Base-by-base conservation (phyloP, 2,329 filamentous ascomycete species). In the Fusarium staphyleae region DNA sequence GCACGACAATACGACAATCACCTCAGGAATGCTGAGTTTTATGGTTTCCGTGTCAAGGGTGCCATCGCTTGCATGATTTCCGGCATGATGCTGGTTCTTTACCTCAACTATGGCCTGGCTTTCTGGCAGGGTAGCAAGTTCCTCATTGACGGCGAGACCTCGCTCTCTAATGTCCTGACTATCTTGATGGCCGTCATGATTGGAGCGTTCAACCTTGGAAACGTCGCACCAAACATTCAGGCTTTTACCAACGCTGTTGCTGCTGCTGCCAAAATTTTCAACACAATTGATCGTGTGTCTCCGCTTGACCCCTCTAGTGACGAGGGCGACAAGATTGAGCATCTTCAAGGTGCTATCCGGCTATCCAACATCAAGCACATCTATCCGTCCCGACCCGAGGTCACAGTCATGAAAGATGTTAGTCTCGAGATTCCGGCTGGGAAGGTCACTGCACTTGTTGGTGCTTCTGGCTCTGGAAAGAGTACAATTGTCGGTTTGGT, bases 381-480 rank as follows among this genome's bases (percentile, higher is more conserved):
- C 65, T 98, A 99, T 67, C 95, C 95, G 4, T 96, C 92, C 5
- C 85, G 95, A 11, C 91, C 93, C 0, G 93, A 97, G 66, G 92
- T 96, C 4, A 84, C 87, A 2, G 90, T 98, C 32, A 93, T 98
- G 87, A 80, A 95, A 34, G 86, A 88, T 60, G 90, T 98, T 50
- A 89, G 80, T 50, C 82, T 99, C 2, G 74, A 82, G 1, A 88
- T 98, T 30, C 91, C 92, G 2, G 90, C 93, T 3, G 93, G 93
- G 15, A 96, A 96, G 77, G 92, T 90, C 14, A 96, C 93, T 3
- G 95, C 95, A 1, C 78, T 99, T 7, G 95, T 99, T 5, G 95
- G 95, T 52, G 91, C 93, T 1, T 98, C 93, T 10, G 95, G 93
- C 10, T 96, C 90, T 32, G 95, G 95, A 40, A 99, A 98, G 76